Evolutionary conservation across 345 rosid species (phyloP), one percentile per base, ranked within the genome.

Genomic region (Draba incana): DNA sequence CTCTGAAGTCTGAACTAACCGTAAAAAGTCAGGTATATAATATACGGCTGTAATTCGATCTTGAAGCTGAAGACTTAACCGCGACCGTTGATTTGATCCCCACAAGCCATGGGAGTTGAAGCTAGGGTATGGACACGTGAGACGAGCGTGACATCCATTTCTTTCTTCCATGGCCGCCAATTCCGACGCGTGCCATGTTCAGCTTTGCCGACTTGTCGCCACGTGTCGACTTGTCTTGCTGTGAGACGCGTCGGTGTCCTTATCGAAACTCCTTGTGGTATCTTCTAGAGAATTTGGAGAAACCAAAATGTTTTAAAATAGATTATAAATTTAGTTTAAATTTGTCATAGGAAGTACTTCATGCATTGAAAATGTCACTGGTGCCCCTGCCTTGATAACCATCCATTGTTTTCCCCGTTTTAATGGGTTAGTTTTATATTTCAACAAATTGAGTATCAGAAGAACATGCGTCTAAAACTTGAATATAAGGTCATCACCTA

Each of bases 191-290:
- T 75, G 78, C 27, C 69, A 8, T 16, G 52, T 60, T 67, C 68
- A 33, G 2, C 3, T 52, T 74, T 62, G 72, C 73, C 72, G 57
- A 66, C 77, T 58, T 14, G 48, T 0, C 25, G 2, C 56, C 68
- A 43, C 77, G 72, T 74, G 68, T 56, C 7, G 20, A 59, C 2
- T 25, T 24, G 16, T 53, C 43, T 66, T 50, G 57, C 39, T 37
- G 20, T 35, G 55, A 53, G 38, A 53, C 77, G 62, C 78, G 78
- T 67, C 73, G 63, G 44, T 60, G 72, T 74, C 78, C 68, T 74
- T 59, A 66, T 74, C 72, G 48, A 69, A 39, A 51, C 59, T 48
- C 35, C 46, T 55, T 44, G 5, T 0, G 8, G 11, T 3, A 57
- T 64, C 60, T 48, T 72, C 70, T 50, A 57, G 74, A 70, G 56